A percentile compares a stretch with the other conserved stretches of the same genome.
phyloP scores from a whole-genome alignment of 495 filamentous ascomycete species.

The Neurospora terricola region DNA sequence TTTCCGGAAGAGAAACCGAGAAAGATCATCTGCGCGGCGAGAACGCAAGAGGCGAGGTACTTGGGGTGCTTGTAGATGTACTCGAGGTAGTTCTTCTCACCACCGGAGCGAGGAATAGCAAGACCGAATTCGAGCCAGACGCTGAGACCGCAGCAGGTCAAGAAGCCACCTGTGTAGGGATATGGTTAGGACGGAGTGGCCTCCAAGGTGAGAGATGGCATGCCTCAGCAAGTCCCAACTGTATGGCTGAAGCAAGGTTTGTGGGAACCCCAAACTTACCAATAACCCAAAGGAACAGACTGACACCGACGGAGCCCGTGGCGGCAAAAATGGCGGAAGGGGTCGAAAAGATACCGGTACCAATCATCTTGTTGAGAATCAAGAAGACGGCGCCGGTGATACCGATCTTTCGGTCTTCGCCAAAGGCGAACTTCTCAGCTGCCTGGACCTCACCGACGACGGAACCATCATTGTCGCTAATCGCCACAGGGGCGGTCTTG shows the following conservation, averaged over 20 bases:
- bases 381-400: slow-evolving; percentile 42
- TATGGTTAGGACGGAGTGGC: slow-evolving; percentile 3
- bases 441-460: slow-evolving; percentile 16
- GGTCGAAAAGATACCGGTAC: slow-evolving; percentile 46
- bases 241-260: background rate
- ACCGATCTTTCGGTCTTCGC: slow-evolving; percentile 40
- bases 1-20: slow-evolving; percentile 47
- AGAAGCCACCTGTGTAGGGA: slow-evolving; percentile 14
- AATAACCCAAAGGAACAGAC: slow-evolving; percentile 29
- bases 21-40: slow-evolving; percentile 47
- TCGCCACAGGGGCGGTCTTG: background rate
- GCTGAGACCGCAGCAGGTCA: slow-evolving; percentile 21
- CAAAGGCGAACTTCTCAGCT: slow-evolving; percentile 35
- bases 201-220: background rate
- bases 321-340: slow-evolving; percentile 39
- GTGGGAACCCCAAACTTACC: slow-evolving; percentile 2
- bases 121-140: slow-evolving; percentile 35
- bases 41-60: slow-evolving; percentile 52
- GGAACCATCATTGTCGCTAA: slow-evolving; percentile 2
- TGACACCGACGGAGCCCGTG: slow-evolving; percentile 35
- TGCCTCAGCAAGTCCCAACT: background rate
- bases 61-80: slow-evolving; percentile 50
- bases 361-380: slow-evolving; percentile 48
- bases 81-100: slow-evolving; percentile 54
- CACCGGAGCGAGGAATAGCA: slow-evolving; percentile 39